Evolutionary conservation across 306 rosid genomes (phyloP), one percentile per base, ranked within the genome.

Genomic region (Calophaca sinica): DNA sequence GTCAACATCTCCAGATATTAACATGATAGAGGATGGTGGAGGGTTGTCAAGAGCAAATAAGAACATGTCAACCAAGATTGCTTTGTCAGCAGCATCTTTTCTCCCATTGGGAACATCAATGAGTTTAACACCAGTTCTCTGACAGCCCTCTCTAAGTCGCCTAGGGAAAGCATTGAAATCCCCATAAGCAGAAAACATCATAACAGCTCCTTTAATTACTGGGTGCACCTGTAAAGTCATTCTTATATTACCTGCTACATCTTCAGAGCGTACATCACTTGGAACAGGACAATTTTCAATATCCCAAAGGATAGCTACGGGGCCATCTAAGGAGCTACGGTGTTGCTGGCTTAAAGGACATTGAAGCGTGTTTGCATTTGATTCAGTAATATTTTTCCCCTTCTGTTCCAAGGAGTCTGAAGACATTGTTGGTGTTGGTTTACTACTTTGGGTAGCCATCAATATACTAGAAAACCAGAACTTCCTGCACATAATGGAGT

Each of bases 81-180:
- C 99, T 87, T 94, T 92, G 78, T 94, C 99, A 4, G 99, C 98
- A 69, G 99, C 96, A 83, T 92, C 98, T 80, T 94, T 94, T 83
- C 99, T 87, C 80, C 99, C 99, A 63, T 92, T 94, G 48, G 99
- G 99, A 79, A 94, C 99, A 68, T 94, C 99, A 70, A 90, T 63
- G 29, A 94, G 97, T 72, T 86, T 92, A 49, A 94, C 98, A 68
- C 97, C 99, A 32, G 99, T 94, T 88, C 97, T 89, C 82, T 92
- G 99, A 77, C 99, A 94, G 52, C 99, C 99, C 81, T 89, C 99
- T 14, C 99, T 88, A 46, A 94, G 87, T 20, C 99, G 84, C 81
- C 91, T 84, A 31, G 99, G 93, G 88, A 94, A 94, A 80, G 90
- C 83, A 80, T 90, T 92, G 81, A 94, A 94, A 82, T 94, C 97